Evolutionary conservation across 495 filamentous ascomycete genomes (phyloP), one percentile per base, ranked within the genome.

Genomic region (Podospora australis): DNA sequence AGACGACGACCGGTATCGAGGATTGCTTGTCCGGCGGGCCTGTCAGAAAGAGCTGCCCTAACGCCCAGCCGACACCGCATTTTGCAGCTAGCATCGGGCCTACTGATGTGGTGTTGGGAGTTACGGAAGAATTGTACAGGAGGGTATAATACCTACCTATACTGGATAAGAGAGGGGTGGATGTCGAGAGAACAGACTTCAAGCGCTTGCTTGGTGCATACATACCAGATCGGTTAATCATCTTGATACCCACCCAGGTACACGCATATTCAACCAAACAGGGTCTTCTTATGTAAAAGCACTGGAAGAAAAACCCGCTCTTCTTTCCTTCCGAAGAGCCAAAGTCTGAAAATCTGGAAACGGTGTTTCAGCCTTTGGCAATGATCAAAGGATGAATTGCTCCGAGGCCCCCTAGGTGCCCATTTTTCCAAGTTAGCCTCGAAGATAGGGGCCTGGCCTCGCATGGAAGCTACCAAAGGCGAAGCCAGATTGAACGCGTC

Each of bases 321-420:
- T 21, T 43, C 49, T 48, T n/a, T 62, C 58, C 50, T 63, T 65
- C 64, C 64, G 55, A 49, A 53, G 47, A 55, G 49, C 55, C 58
- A 55, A 41, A 50, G 55, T 49, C 53, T 60, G 55, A 57, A 52
- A 57, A 58, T 48, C 53, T 60, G 55, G 59, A 52, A 57, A 58
- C 49, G 48, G 60, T 60, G 64, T 64, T 67, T 67, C 64, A 67
- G 62, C 54, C 60, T 62, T 60, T 63, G 53, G 58, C 54, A 59
- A 53, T 65, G 62, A 44, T 61, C 57, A 64, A 60, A 64, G 64
- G 64, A 62, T 66, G 64, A 67, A 65, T 59, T 64, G 39, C 32
- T 53, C 53, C 58, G 56, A 62, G 48, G 46, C 46, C 55, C 54
- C 59, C 49, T 40, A 36, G 19, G 19, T 36, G 19, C 36, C 64